Evolutionary conservation across 495 filamentous ascomycete genomes (phyloP).

Genomic region (Aspergillus saccharolyticus): DNA sequence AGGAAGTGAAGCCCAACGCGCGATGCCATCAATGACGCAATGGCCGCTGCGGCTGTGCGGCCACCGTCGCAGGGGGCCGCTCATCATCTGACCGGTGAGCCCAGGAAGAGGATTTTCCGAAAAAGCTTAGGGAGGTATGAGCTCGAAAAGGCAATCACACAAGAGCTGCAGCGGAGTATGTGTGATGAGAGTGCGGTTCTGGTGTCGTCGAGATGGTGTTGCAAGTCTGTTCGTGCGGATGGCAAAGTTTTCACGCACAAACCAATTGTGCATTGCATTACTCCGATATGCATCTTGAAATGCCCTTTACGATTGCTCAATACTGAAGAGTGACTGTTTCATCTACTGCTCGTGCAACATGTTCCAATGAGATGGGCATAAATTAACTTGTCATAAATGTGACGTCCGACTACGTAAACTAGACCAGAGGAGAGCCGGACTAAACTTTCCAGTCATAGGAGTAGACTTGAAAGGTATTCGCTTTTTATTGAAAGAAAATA

Average conservation of each 20-base stretch:
- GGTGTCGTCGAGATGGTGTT: not conserved
- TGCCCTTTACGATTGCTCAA: too few species aligned
- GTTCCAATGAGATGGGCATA: not conserved
- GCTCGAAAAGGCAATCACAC: too few species aligned
- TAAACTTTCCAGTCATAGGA: not conserved
- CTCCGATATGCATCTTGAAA: not conserved
- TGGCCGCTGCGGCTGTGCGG: constrained; percentile 17
- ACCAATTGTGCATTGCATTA: not conserved
- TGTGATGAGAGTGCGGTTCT: not conserved
- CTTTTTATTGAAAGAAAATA: constrained; percentile 47
- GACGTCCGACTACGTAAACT: constrained; percentile 15
- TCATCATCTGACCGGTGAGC: not conserved
- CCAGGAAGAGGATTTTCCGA: too few species aligned
- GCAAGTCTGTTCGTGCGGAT: not conserved
- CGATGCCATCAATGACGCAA: constrained; percentile 40
- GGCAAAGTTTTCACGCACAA: not conserved
- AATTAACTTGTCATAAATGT: not conserved
- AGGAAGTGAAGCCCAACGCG: constrained; percentile 18
- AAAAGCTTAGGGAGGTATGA: too few species aligned
- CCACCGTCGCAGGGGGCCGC: constrained; percentile 10
- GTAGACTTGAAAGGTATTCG: constrained; percentile 34
- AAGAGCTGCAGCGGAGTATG: not conserved
- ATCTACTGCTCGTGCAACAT: too few species aligned
- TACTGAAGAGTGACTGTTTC: too few species aligned
- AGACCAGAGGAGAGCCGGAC: not conserved